Conservation (phyloP, 768 basidiomycete species). For the Inosperma sp. region DNA sequence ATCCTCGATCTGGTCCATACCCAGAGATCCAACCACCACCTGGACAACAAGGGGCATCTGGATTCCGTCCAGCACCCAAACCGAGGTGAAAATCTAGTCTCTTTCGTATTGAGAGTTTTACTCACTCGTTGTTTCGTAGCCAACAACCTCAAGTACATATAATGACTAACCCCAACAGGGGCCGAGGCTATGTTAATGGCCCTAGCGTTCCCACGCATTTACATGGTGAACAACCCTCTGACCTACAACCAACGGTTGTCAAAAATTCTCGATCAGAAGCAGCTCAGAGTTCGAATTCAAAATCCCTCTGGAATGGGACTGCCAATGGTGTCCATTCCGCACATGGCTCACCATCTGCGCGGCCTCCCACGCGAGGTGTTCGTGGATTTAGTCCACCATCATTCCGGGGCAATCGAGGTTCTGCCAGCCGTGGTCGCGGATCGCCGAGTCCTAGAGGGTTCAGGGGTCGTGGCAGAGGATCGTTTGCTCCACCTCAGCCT, state of each 20-base stretch:
- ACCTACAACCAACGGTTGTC: too few relatives aligned
- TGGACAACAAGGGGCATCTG: slow-evolving; percentile 53
- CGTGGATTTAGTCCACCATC: slow-evolving; percentile 27
- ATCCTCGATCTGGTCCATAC: slow-evolving; percentile 62
- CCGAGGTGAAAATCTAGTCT: slow-evolving; percentile 33
- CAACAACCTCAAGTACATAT: slow-evolving; percentile 50
- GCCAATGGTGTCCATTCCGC: slow-evolving; percentile 15
- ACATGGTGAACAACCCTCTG: slow-evolving; percentile 12
- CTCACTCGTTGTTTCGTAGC: neutral
- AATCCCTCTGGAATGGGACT: slow-evolving; percentile 8
- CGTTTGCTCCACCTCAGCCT: slow-evolving; percentile 26
- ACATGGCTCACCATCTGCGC: too few relatives aligned
- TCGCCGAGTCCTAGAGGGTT: slow-evolving; percentile 30
- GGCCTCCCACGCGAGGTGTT: too few relatives aligned
- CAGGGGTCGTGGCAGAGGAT: slow-evolving; percentile 39
- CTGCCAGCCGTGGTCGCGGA: slow-evolving; percentile 31
- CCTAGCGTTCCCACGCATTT: slow-evolving; percentile 28
- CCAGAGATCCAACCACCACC: slow-evolving; percentile 53
- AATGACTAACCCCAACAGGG: slow-evolving; percentile 72
- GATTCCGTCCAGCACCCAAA: slow-evolving; percentile 56
- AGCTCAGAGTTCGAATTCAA: neutral
- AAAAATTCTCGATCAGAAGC: too few relatives aligned
- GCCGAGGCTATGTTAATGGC: slow-evolving; percentile 34
- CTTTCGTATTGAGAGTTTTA: too few relatives aligned
- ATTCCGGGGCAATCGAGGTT: slow-evolving; percentile 31